Evolutionary conservation across 805 yeast genomes (phyloP), one percentile per base, ranked within the genome.

Genomic region (Candida xiaguanensis): DNA sequence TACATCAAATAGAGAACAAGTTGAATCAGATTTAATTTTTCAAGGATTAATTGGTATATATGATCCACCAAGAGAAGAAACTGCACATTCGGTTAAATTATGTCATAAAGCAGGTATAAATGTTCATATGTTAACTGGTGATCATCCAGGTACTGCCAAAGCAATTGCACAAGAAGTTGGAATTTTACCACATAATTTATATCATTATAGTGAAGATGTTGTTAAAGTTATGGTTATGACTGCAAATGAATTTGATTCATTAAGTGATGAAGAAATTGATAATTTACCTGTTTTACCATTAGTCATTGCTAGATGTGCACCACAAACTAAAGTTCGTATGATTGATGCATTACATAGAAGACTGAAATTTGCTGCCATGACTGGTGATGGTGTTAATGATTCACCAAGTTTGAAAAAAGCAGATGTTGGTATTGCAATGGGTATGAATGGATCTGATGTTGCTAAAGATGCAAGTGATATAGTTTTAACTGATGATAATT

Each of bases 401-500:
- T 82, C 89, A 2, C 91, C 91, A 18, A 76, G 85, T 25, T 66
- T 84, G 60, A 83, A 83, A 56, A 78, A 70, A 47, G 83, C 91
- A 3, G 89, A 84, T 59, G 86, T 84, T 41, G 91, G 91, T 48
- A 82, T 84, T 58, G 88, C 91, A 8, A 84, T 84, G 91, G 91
- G 91, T 34, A 49, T 62, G 24, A 76, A 82, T 44, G 91, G 91
- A 4, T 79, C 86, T 9, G 91, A 84, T 64, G 91, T 84, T 29
- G 91, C 91, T n/a, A 84, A 84, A 57, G 87, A 83, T 56, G 88
- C 89, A 5, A 72, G 85, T 32, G 91, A 84, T 58, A 82, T 84
- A 58, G 85, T 84, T 13, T 69, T 84, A 36, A 73, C 83, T 16
- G 70, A 64, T 41, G 91, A 84, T 56, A 84, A 84, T 58, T 84